Evolutionary conservation across 2,329 filamentous ascomycete species (phyloP).

Genomic region (Aspergillus nomiae): DNA sequence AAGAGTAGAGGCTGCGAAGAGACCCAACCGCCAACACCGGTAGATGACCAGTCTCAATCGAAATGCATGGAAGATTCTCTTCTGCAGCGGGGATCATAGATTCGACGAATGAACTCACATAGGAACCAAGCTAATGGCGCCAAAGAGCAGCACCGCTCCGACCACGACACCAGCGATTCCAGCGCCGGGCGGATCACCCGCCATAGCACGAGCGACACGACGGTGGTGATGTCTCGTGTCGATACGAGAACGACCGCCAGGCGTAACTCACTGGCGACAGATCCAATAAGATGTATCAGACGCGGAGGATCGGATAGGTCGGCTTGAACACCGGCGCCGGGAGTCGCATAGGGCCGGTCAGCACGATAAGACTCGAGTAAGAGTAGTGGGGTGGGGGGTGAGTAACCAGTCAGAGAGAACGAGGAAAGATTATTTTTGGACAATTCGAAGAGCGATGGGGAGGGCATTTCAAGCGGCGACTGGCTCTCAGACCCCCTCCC

Average conservation of each 20-base stretch:
- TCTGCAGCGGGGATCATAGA: constrained; percentile 11
- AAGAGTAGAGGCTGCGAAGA: not conserved
- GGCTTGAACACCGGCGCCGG: constrained; percentile 7
- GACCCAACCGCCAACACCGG: not conserved
- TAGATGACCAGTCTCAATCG: constrained; percentile 3
- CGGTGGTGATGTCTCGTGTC: not conserved
- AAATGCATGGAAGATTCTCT: constrained; percentile 21
- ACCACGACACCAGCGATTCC: constrained; percentile 33
- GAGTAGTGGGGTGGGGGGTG: constrained; percentile 3
- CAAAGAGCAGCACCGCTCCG: constrained; percentile 32
- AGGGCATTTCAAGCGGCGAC: constrained; percentile 16
- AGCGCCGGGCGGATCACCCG: constrained; percentile 20
- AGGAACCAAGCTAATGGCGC: constrained; percentile 31
- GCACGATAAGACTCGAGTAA: constrained; percentile 3
- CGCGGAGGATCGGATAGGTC: constrained; percentile 18
- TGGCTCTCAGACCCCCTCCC: constrained; percentile 14
- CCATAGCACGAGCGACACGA: constrained; percentile 19
- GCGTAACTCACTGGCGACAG: constrained; percentile 4
- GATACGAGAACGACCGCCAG: constrained; percentile 12
- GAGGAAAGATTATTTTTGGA: constrained; percentile 3
- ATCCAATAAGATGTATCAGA: constrained; percentile 14
- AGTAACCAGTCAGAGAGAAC: not conserved
- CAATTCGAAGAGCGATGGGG: constrained; percentile 12
- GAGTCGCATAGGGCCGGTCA: constrained; percentile 11
- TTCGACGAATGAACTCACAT: constrained; percentile 27